Conservation (phyloP, 2,329 filamentous ascomycete species). For the Beauveria bassiana region DNA sequence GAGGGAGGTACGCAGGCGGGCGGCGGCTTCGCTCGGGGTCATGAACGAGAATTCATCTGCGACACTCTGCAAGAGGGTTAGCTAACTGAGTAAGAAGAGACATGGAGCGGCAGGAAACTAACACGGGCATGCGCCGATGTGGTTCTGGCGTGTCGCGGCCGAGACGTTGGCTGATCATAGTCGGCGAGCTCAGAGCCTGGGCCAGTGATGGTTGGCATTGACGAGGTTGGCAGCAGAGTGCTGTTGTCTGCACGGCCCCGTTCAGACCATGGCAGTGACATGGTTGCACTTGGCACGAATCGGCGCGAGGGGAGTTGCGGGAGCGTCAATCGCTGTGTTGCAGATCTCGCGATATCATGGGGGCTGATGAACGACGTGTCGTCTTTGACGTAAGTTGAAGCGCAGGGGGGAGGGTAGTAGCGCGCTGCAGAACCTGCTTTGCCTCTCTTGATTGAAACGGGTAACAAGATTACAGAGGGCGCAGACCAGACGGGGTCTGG, state of each 20-base stretch:
- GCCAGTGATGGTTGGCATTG: constrained; percentile 26
- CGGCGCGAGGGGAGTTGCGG: not conserved
- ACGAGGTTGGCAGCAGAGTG: constrained; percentile 27
- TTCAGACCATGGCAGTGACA: constrained; percentile 32
- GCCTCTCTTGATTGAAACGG: not conserved
- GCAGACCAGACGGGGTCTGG: not conserved
- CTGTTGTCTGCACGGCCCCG: constrained; percentile 24
- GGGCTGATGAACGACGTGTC: constrained; percentile 11
- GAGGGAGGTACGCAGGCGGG: constrained; percentile 73
- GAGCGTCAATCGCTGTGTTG: constrained; percentile 8
- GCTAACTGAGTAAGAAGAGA: not conserved
- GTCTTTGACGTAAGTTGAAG: not conserved
- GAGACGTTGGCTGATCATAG: constrained; percentile 19
- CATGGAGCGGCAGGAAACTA: constrained; percentile 19
- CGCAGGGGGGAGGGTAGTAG: not conserved
- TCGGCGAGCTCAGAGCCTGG: constrained; percentile 19
- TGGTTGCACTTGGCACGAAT: constrained; percentile 17
- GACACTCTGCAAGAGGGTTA: constrained; percentile 31
- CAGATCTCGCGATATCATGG: constrained; percentile 9
- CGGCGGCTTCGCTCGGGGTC: constrained; percentile 69
- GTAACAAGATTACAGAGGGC: not conserved
- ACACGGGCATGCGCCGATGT: constrained; percentile 51
- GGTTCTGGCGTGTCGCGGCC: constrained; percentile 35
- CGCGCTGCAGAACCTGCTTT: not conserved
- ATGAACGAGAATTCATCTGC: constrained; percentile 59